Base-by-base conservation (phyloP, 495 filamentous ascomycete genomes). In the Ramalina intermedia region DNA sequence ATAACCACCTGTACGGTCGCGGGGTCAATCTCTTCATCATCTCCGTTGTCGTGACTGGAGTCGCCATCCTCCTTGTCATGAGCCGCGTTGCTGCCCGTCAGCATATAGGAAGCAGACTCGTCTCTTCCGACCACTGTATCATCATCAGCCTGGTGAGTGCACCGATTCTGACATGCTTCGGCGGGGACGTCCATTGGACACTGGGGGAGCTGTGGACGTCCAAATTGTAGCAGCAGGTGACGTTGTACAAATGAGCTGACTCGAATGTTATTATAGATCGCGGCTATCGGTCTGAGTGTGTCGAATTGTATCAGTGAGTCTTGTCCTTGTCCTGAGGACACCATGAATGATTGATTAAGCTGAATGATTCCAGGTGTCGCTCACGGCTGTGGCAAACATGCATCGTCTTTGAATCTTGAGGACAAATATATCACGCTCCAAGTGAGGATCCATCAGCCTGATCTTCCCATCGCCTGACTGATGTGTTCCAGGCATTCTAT, bases 401-500 rank as follows among this genome's bases (percentile, higher is more conserved):
- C 41, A 5, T 45, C 33, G 23, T 41, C 38, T 17, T 38, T 56
- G 24, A 29, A 36, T 38, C 41, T 20, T 24, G 26, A 56, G 5
- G 54, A 56, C 23, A 18, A 45, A n/a, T 21, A 16, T 9, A 41
- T 43, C 21, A 46, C 50, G n/a, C 27, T 50, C 21, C 43, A 51
- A 44, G 53, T 55, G 47, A 38, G 45, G 2, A 12, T 11, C 24
- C n/a, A 3, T n/a, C 6, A 1, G n/a, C 17, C 14, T 26, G n/a
- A 9, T n/a, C 18, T 9, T 7, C 29, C 12, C 29, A 7, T 11
- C 29, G n/a, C 49, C 18, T 33, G 39, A 39, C 16, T 46, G 39
- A 21, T 17, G 12, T 14, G 3, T 46, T 36, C 16, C 14, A 66
- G 63, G 56, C 46, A 20, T 64, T 64, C 53, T 67, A 58, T 55